A percentile compares a stretch with the other conserved stretches of the same genome.
Evolutionary conservation across 1,284 basidiomycete species (phyloP).

Genomic region (Schizophyllum commune): DNA sequence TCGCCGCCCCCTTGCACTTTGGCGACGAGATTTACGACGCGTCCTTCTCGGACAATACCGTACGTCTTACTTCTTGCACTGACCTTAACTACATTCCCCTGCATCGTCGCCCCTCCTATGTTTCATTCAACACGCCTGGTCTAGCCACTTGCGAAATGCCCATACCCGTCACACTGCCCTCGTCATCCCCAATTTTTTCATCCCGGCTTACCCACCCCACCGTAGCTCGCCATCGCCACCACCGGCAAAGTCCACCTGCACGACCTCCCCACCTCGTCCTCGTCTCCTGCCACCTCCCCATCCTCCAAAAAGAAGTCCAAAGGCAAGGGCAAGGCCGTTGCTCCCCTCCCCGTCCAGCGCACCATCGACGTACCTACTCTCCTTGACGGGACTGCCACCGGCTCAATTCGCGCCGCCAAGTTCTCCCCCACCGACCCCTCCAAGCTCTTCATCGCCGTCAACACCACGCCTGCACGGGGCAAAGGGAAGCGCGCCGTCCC

Average conservation of each 20-base stretch:
- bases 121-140: too few relatives aligned
- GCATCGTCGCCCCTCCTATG: too few relatives aligned
- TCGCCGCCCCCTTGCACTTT: slow-evolving; percentile 39
- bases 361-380: background rate
- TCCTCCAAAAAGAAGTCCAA: background rate
- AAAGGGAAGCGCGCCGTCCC: slow-evolving; percentile 22
- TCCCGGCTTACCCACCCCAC: background rate
- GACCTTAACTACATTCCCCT: background rate
- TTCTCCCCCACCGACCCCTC: slow-evolving; percentile 48
- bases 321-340: background rate
- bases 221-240: background rate
- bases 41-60: slow-evolving; percentile 49
- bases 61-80: slow-evolving; percentile 20
- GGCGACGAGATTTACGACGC: slow-evolving; percentile 73
- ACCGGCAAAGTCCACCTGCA: background rate
- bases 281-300: background rate
- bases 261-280: background rate
- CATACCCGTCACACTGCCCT: too few relatives aligned
- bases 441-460: slow-evolving; percentile 68
- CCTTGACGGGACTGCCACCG: background rate
- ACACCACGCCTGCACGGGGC: slow-evolving; percentile 51
- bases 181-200: too few relatives aligned
- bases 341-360: background rate
- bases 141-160: too few relatives aligned
- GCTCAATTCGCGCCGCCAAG: background rate